These are phyloP conservation scores for Taphrina communis DNA, from an alignment of 1,139 yeast genomes.

Conservation along the genomic window DNA sequence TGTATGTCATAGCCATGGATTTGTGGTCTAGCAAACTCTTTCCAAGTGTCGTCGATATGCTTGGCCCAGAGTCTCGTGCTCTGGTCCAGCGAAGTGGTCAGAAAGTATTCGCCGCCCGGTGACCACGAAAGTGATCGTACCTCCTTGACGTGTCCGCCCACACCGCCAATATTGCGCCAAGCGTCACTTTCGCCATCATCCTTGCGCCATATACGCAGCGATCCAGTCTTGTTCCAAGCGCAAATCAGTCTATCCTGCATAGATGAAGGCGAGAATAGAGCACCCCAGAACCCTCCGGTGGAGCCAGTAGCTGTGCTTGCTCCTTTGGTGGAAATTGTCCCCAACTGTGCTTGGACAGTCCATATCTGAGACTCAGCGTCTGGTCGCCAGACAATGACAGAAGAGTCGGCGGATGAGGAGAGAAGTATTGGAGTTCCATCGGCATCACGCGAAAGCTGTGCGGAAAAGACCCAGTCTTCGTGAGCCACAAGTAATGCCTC, in stretches of 20 bases:
- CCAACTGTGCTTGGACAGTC: constrained; percentile 80
- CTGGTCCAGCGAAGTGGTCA: constrained; percentile 81
- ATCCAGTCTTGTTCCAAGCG: constrained; percentile 74
- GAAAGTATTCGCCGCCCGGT: constrained; percentile 64
- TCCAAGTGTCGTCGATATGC: constrained; percentile 60
- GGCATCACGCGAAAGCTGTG: constrained; percentile 67
- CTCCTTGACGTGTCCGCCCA: constrained; percentile 76
- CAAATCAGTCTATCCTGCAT: constrained; percentile 91
- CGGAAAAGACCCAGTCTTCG: constrained; percentile 93
- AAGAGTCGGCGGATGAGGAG: constrained; percentile 92
- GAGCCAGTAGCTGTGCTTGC: constrained; percentile 99
- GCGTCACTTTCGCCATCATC: constrained; percentile 51
- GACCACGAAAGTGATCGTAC: constrained; percentile 87
- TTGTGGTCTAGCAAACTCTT: constrained; percentile 94
- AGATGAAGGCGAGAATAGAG: constrained; percentile 71
- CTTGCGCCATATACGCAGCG: constrained; percentile 36
- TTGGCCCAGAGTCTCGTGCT: constrained; percentile 83
- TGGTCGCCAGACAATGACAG: constrained; percentile 95
- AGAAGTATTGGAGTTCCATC: constrained; percentile 57
- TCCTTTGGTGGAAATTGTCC: constrained; percentile 93
- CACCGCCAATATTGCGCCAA: constrained; percentile 66
- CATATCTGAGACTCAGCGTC: constrained; percentile 87
- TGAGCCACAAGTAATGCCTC: constrained; percentile 97
- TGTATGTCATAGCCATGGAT: constrained; percentile 98
- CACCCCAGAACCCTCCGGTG: constrained; percentile 95